Evolutionary conservation across 768 basidiomycete species (phyloP).

Genomic region (Mycena albidolilacea): DNA sequence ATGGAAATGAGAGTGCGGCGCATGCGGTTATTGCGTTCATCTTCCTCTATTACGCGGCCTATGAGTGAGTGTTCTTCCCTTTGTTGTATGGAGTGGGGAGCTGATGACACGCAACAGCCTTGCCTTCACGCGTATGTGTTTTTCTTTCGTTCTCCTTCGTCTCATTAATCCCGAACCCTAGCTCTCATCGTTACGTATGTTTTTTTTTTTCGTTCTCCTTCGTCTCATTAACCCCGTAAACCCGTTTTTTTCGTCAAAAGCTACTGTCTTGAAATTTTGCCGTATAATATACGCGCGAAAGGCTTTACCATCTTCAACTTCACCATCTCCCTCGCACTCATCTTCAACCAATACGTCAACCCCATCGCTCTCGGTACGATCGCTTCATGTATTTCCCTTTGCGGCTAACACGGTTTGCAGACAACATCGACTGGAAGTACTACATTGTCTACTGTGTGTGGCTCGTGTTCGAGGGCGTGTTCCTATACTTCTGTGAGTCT

Average conservation of each 20-base stretch:
- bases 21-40: background rate
- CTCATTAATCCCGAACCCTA: too few species aligned
- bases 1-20: too few species aligned
- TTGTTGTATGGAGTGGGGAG: background rate
- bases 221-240: too few species aligned
- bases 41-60: slow-evolving; percentile 7
- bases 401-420: too few species aligned
- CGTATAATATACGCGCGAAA: background rate
- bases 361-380: background rate
- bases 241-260: too few species aligned
- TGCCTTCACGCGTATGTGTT: background rate
- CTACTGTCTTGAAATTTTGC: background rate
- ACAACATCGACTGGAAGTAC: too few species aligned
- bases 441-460: too few species aligned
- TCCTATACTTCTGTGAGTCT: too few species aligned
- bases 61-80: background rate
- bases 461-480: too few species aligned
- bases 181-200: background rate
- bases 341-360: background rate
- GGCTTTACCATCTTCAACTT: background rate
- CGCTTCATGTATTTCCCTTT: background rate
- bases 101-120: background rate
- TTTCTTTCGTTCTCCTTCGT: too few species aligned
- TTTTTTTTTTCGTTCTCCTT: too few species aligned
- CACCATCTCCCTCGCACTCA: background rate